phyloP scores from a whole-genome alignment of 331 rosid species.

The Rhamnella rubrinervis region DNA sequence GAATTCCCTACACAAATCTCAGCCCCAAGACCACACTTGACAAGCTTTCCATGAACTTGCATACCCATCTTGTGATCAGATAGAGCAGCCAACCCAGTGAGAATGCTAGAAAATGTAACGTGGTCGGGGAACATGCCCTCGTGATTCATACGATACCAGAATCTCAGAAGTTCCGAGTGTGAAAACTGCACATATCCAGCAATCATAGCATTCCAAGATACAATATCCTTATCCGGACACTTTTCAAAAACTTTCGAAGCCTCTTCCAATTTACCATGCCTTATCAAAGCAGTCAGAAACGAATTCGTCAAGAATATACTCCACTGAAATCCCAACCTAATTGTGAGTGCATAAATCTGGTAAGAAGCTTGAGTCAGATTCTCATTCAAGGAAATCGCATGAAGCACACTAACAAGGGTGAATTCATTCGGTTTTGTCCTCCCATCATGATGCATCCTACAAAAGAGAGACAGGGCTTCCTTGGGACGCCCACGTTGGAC shows the following conservation, averaged over 20 bases:
- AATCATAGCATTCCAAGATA: slow-evolving; percentile 72
- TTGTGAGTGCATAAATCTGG: slow-evolving; percentile 54
- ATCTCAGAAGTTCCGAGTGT: slow-evolving; percentile 35
- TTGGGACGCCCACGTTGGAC: slow-evolving; percentile 37
- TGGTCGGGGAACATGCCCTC: slow-evolving; percentile 49
- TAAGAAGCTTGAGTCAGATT: slow-evolving; percentile 26
- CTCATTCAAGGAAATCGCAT: slow-evolving; percentile 56
- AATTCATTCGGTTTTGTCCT: slow-evolving; percentile 58
- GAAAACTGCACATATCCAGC: slow-evolving; percentile 60
- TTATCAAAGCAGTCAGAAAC: slow-evolving; percentile 50
- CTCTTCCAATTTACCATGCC: slow-evolving; percentile 47
- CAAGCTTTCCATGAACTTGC: slow-evolving; percentile 61
- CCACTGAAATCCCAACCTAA: slow-evolving; percentile 55
- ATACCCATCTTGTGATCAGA: slow-evolving; percentile 49
- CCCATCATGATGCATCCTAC: slow-evolving; percentile 60
- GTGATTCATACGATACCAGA: slow-evolving; percentile 52
- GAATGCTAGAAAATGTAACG: slow-evolving; percentile 54
- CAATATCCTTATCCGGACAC: slow-evolving; percentile 46
- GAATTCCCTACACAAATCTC: slow-evolving; percentile 69
- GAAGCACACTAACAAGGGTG: slow-evolving; percentile 70
- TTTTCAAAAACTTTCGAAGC: slow-evolving; percentile 49
- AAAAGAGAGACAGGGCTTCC: slow-evolving; percentile 52
- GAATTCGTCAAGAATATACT: slow-evolving; percentile 57
- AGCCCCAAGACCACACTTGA: slow-evolving; percentile 57
- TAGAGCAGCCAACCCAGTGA: slow-evolving; percentile 62